phyloP scores from a whole-genome alignment of 2,329 filamentous ascomycete species.

The Zymoseptoria pseudotritici region DNA sequence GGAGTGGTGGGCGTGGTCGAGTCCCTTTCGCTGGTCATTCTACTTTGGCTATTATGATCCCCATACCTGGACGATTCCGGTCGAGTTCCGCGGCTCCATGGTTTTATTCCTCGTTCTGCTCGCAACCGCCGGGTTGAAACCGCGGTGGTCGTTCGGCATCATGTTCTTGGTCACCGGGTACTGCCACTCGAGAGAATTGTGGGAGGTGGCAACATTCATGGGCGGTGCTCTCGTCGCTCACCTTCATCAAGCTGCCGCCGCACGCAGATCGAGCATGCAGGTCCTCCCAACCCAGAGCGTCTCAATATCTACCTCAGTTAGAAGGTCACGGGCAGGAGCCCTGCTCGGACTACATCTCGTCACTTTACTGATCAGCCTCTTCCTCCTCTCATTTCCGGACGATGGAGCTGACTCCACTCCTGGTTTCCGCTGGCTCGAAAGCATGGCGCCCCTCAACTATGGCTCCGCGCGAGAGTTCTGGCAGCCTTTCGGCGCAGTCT shows the following conservation, averaged over 20 bases:
- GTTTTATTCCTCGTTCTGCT: conserved; percentile 9
- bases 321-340: background rate
- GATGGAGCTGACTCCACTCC: conserved; percentile 6
- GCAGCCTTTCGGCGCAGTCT: conserved; percentile 4
- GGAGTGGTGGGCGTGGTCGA: conserved; percentile 9
- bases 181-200: conserved; percentile 1
- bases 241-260: conserved; percentile 1
- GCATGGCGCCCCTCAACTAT: conserved; percentile 1
- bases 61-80: conserved; percentile 12
- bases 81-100: conserved; percentile 8
- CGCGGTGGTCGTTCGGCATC: conserved; percentile 6
- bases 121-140: conserved; percentile 5
- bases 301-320: background rate
- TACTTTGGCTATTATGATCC: conserved; percentile 7
- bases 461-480: conserved; percentile 3
- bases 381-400: conserved; percentile 11
- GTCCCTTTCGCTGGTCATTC: conserved; percentile 4
- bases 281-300: background rate
- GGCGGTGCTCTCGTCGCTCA: conserved; percentile 11
- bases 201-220: conserved; percentile 12
- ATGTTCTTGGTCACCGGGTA: conserved; percentile 2
- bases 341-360: background rate
- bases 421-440: conserved; percentile 1
- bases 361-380: conserved; percentile 2
- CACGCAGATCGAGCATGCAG: background rate